Percentiles rank a stretch among this genome's conserved stretches.
phyloP scores from a whole-genome alignment of 495 filamentous ascomycete species.

The Staphylotrichum longicolle region DNA sequence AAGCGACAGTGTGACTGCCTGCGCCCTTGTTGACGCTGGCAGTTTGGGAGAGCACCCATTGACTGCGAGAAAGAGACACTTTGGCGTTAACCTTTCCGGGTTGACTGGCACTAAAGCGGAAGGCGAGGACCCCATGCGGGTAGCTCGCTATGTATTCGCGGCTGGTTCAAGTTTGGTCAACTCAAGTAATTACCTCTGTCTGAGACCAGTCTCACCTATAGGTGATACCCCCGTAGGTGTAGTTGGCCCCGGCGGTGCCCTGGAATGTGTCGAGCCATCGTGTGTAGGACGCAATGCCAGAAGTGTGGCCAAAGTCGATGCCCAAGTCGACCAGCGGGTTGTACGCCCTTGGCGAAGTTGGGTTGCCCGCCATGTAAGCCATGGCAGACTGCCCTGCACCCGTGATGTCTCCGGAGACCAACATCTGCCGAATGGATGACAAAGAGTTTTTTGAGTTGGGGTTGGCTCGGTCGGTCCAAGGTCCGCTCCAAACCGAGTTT shows the following conservation, averaged over 20 bases:
- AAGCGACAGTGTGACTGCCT: neutral
- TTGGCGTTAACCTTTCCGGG: slow-evolving; percentile 4
- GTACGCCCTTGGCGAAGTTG: slow-evolving; percentile 4
- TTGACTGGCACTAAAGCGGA: neutral
- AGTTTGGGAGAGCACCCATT: slow-evolving; percentile 4
- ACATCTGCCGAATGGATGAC: neutral
- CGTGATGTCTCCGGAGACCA: neutral
- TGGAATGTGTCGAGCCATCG: slow-evolving; percentile 4
- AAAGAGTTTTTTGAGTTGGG: neutral
- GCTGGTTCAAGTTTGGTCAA: neutral
- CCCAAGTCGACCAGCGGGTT: neutral
- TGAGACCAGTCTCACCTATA: neutral
- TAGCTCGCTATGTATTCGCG: slow-evolving; percentile 7
- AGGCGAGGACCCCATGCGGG: neutral
- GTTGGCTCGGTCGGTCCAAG: neutral
- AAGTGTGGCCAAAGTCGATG: neutral
- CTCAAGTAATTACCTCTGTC: neutral
- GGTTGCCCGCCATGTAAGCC: slow-evolving; percentile 1
- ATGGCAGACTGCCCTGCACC: slow-evolving; percentile 1
- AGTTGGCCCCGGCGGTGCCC: neutral
- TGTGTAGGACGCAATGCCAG: neutral
- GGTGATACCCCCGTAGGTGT: neutral
- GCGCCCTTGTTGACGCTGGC: neutral
- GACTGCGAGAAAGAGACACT: neutral
- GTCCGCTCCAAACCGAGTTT: slow-evolving; percentile 4